Evolutionary conservation across 2,329 filamentous ascomycete genomes (phyloP).

Genomic region (Ophiostoma fasciatum): DNA sequence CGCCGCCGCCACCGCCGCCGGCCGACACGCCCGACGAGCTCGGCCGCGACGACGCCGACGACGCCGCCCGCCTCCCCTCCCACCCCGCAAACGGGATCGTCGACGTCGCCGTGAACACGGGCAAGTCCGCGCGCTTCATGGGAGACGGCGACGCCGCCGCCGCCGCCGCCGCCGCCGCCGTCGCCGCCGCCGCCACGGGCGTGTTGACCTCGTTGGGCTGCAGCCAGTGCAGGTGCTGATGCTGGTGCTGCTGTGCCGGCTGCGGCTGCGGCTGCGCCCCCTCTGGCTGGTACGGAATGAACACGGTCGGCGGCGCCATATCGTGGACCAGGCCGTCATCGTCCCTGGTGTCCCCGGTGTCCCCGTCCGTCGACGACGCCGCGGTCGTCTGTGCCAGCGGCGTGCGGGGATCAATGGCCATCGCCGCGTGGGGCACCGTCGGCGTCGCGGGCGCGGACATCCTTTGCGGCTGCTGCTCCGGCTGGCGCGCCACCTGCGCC

Average conservation of each 20-base stretch:
- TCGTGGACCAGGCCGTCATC: not conserved
- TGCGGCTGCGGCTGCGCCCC: slow-evolving; percentile 24
- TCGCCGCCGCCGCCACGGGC: not conserved
- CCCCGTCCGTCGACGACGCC: not conserved
- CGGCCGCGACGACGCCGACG: slow-evolving; percentile 1
- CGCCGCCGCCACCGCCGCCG: not conserved
- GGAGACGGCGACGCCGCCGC: slow-evolving; percentile 20
- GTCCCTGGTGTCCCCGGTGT: slow-evolving; percentile 3
- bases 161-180: slow-evolving; percentile 9
- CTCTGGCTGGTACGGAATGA: slow-evolving; percentile 41
- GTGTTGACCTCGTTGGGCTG: slow-evolving; percentile 26
- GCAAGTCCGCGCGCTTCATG: slow-evolving; percentile 23
- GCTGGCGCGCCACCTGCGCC: slow-evolving; percentile 4
- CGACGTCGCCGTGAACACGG: slow-evolving; percentile 25
- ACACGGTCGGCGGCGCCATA: slow-evolving; percentile 22
- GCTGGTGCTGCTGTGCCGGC: slow-evolving; percentile 19
- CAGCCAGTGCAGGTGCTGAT: slow-evolving; percentile 33
- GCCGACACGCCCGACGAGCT: slow-evolving; percentile 1
- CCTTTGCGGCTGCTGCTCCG: slow-evolving; percentile 5
- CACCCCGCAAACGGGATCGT: slow-evolving; percentile 34
- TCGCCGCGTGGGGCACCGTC: too few relatives aligned
- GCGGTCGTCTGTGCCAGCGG: slow-evolving; percentile 2
- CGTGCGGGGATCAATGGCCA: too few relatives aligned
- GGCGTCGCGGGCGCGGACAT: too few relatives aligned
- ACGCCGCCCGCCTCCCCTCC: not conserved